phyloP scores from a whole-genome alignment of 306 rosid genomes.

The Glycine soja region DNA sequence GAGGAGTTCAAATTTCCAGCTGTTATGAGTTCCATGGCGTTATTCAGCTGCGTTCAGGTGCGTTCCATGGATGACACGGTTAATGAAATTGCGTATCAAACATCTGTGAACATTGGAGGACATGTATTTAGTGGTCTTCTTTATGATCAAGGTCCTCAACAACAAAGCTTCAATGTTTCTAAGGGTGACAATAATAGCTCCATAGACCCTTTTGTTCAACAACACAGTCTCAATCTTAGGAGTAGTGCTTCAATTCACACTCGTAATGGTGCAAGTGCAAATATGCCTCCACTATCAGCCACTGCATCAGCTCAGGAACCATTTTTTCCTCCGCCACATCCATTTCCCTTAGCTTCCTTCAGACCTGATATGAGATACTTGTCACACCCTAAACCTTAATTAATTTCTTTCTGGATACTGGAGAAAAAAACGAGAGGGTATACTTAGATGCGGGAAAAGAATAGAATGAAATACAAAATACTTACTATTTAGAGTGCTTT shows the following conservation, averaged over 20 bases:
- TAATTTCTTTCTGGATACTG: not conserved
- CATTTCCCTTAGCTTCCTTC: constrained; percentile 49
- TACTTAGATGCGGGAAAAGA: no score
- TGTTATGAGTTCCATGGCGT: constrained; percentile 54
- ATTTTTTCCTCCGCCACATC: not conserved
- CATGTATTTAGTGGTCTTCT: constrained; percentile 71
- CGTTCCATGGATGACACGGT: constrained; percentile 55
- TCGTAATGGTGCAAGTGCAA: constrained; percentile 26
- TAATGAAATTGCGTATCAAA: constrained; percentile 65
- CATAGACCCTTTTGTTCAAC: no score
- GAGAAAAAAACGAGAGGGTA: no score
- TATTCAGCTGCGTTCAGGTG: constrained; percentile 60
- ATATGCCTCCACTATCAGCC: constrained; percentile 35
- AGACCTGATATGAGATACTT: constrained; percentile 30
- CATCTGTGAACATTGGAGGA: constrained; percentile 70
- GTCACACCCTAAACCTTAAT: constrained; percentile 48
- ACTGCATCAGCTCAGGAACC: constrained; percentile 25
- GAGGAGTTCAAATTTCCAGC: constrained; percentile 57
- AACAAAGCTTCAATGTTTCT: constrained; percentile 15
- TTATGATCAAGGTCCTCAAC: constrained; percentile 70
- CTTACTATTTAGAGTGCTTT: not conserved
- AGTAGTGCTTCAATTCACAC: not conserved
- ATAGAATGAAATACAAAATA: not conserved
- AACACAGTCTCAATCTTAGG: no score
- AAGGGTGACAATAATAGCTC: no score